Evolutionary conservation across 1,284 basidiomycete species (phyloP).

Genomic region (Cryptococcus floricola): DNA sequence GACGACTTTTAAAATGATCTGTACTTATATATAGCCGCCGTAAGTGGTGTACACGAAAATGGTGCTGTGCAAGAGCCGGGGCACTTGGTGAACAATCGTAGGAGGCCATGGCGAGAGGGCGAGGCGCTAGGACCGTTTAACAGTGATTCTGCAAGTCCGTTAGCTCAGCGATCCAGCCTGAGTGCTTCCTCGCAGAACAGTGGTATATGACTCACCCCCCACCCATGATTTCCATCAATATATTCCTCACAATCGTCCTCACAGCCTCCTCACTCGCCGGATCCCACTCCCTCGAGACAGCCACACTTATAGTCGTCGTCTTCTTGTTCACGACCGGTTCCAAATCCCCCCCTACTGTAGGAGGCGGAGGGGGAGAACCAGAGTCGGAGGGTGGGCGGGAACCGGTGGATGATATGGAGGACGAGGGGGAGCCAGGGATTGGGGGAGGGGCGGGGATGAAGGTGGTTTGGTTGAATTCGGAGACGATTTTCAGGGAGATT

Average conservation of each 20-base stretch:
- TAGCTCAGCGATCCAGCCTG: neutral
- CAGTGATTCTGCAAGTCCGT: neutral
- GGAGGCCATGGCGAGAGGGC: neutral
- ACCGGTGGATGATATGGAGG: neutral
- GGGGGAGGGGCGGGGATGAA: neutral
- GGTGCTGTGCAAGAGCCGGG: neutral
- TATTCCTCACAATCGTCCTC: conserved; percentile 11
- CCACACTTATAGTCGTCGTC: conserved; percentile 9
- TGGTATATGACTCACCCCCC: conserved; percentile 12
- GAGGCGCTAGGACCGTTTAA: no score
- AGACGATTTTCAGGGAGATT: conserved; percentile 15
- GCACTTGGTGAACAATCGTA: neutral
- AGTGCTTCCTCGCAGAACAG: neutral
- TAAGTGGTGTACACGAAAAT: no score
- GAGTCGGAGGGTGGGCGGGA: neutral
- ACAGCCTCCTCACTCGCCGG: conserved; percentile 10
- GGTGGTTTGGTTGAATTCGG: conserved; percentile 3
- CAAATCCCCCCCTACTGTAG: neutral
- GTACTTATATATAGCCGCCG: no score
- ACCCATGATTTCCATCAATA: conserved; percentile 17
- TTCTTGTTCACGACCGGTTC: conserved; percentile 4
- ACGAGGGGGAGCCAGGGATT: neutral
- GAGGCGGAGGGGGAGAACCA: neutral
- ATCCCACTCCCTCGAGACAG: conserved; percentile 10
- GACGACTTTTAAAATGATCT: no score